Evolutionary conservation across 1,139 yeast genomes (phyloP).

Genomic region (Blastobotrys illinoisensis): DNA sequence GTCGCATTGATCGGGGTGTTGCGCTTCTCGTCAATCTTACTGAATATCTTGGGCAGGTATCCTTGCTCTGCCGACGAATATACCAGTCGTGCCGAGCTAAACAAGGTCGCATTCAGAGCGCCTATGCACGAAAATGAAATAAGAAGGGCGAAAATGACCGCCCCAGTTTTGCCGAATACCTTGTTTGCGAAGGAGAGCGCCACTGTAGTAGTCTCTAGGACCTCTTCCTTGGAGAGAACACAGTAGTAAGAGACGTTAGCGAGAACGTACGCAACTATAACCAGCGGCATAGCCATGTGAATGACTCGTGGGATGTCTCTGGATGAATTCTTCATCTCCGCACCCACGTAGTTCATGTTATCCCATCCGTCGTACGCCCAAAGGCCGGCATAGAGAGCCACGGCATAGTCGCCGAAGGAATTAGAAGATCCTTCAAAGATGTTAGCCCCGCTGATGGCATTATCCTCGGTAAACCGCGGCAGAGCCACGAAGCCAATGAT

Average conservation of each 20-base stretch:
- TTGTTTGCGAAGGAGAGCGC: constrained; percentile 34
- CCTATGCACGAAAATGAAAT: constrained; percentile 39
- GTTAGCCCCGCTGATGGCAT: constrained; percentile 21
- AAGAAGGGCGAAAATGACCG: constrained; percentile 30
- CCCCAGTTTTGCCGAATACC: constrained; percentile 31
- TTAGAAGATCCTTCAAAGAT: constrained; percentile 30
- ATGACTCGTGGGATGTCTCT: constrained; percentile 38
- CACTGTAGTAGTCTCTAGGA: constrained; percentile 34
- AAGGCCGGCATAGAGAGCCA: constrained; percentile 39
- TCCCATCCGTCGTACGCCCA: constrained; percentile 47
- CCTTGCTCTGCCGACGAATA: constrained; percentile 37
- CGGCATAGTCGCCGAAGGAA: constrained; percentile 32
- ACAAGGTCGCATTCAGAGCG: constrained; percentile 38
- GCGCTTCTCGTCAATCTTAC: constrained; percentile 23
- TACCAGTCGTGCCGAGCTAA: constrained; percentile 36
- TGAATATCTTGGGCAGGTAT: constrained; percentile 32
- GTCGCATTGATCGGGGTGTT: constrained; percentile 37
- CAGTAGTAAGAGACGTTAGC: constrained; percentile 37
- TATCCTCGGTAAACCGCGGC: constrained; percentile 19
- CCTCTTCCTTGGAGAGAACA: constrained; percentile 32
- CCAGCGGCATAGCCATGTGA: constrained; percentile 38
- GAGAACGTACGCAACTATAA: constrained; percentile 33
- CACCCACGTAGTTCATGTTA: constrained; percentile 39
- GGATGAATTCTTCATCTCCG: constrained; percentile 37
- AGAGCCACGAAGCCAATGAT: constrained; percentile 31